A percentile compares a stretch with the other conserved stretches of the same genome.
Evolutionary conservation across 2,329 filamentous ascomycete species (phyloP).

Genomic region (Colletotrichum agaves): DNA sequence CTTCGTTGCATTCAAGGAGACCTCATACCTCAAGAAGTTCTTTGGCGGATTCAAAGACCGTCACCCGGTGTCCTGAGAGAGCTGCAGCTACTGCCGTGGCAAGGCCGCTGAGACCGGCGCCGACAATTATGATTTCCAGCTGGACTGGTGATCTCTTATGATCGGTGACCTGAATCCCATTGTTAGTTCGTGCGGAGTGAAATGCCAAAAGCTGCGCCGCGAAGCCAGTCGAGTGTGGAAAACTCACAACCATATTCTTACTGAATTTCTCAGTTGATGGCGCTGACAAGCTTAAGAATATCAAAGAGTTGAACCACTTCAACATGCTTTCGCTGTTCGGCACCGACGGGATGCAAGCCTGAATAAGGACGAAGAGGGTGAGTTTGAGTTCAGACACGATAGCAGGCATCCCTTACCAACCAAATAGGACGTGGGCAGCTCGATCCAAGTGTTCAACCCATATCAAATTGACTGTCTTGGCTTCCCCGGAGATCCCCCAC

Average conservation of each 20-base stretch:
- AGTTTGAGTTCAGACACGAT: not conserved
- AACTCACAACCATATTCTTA: constrained; percentile 9
- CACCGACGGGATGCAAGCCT: not conserved
- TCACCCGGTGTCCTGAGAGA: constrained; percentile 52
- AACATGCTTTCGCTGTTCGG: not conserved
- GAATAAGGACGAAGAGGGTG: not conserved
- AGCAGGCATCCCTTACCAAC: not conserved
- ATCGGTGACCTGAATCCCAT: not conserved
- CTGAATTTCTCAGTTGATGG: not conserved
- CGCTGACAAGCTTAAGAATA: not conserved
- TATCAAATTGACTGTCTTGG: constrained; percentile 3
- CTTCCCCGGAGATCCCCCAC: constrained; percentile 34
- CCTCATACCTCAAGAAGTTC: constrained; percentile 50
- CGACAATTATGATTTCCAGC: constrained; percentile 53
- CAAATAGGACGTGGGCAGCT: constrained; percentile 5
- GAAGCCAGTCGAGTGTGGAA: not conserved
- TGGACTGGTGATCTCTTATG: constrained; percentile 20
- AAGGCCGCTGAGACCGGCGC: constrained; percentile 56
- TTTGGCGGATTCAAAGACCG: constrained; percentile 53
- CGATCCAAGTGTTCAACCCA: constrained; percentile 26
- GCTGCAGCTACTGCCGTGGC: constrained; percentile 51
- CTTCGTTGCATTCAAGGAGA: not conserved
- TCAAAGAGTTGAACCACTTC: constrained; percentile 16
- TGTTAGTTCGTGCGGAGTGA: not conserved
- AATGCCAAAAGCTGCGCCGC: not conserved